Percentiles rank a stretch among this genome's conserved stretches.
Conservation (phyloP, 495 filamentous ascomycete species). For the Paragyromitra xinjiangensis region DNA sequence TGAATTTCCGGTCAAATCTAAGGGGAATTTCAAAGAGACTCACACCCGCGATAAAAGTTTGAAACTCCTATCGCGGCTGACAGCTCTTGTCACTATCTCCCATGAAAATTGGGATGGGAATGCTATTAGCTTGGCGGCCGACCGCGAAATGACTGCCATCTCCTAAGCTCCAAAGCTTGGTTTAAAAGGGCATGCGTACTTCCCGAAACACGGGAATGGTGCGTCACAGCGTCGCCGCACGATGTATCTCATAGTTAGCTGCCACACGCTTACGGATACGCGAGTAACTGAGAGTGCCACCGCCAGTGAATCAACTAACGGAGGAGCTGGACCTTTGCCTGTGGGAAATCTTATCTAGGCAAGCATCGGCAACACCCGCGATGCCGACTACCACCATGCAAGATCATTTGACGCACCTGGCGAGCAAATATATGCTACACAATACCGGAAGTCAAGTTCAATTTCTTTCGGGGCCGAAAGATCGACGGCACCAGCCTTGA, state of each 20-base stretch:
- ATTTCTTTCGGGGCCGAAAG: slow-evolving; percentile 16
- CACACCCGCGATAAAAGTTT: neutral
- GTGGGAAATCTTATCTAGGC: neutral
- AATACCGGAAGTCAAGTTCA: slow-evolving; percentile 30
- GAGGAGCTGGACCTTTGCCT: neutral
- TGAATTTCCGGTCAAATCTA: neutral
- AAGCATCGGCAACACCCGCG: neutral
- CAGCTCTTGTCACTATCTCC: slow-evolving; percentile 8
- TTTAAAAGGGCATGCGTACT: slow-evolving; percentile 17
- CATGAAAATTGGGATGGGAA: neutral
- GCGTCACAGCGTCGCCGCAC: neutral
- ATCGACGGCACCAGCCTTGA: neutral
- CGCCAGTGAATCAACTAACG: neutral
- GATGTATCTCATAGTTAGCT: slow-evolving; percentile 33
- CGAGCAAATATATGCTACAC: slow-evolving; percentile 32
- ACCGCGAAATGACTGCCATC: slow-evolving; percentile 10
- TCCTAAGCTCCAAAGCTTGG: slow-evolving; percentile 9
- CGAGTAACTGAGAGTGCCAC: neutral
- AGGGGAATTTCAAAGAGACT: slow-evolving; percentile 29
- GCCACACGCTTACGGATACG: slow-evolving; percentile 31
- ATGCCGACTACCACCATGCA: neutral
- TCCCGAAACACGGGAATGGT: slow-evolving; percentile 5
- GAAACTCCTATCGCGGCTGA: slow-evolving; percentile 10
- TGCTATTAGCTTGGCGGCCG: neutral
- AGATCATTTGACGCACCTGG: slow-evolving; percentile 25